Evolutionary conservation across 2,329 filamentous ascomycete species (phyloP).

Genomic region (Ceratocystis colombiana): DNA sequence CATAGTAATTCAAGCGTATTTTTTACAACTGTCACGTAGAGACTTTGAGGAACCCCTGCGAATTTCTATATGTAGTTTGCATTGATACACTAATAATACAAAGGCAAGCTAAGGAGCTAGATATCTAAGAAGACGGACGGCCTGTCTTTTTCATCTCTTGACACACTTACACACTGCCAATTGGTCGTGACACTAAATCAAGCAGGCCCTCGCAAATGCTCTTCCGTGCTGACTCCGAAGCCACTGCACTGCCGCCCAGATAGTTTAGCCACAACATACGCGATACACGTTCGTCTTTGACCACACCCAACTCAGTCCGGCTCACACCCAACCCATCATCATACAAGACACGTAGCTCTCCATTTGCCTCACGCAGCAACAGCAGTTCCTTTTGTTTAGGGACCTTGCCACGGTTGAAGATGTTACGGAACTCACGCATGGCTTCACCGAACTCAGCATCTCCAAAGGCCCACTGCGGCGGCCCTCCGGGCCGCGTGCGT

Average conservation of each 20-base stretch:
- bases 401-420: slow-evolving; percentile 74
- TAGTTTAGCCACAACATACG: slow-evolving; percentile 84
- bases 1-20: slow-evolving; percentile 17
- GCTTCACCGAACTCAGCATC: slow-evolving; percentile 68
- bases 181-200: slow-evolving; percentile 74
- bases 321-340: slow-evolving; percentile 42
- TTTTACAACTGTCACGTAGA: neutral
- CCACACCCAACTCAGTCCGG: slow-evolving; percentile 53
- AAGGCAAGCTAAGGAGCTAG: slow-evolving; percentile 42
- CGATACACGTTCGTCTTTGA: slow-evolving; percentile 70
- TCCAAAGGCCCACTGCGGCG: slow-evolving; percentile 44
- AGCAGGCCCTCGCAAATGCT: slow-evolving; percentile 82
- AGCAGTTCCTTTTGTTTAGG: slow-evolving; percentile 72
- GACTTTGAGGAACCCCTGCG: slow-evolving; percentile 23
- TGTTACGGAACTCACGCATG: slow-evolving; percentile 64
- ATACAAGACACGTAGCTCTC: slow-evolving; percentile 58
- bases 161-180: slow-evolving; percentile 59
- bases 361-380: slow-evolving; percentile 55
- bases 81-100: slow-evolving; percentile 31
- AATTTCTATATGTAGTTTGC: slow-evolving; percentile 26
- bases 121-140: neutral
- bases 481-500: slow-evolving; percentile 43
- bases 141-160: neutral
- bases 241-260: slow-evolving; percentile 74
- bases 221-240: slow-evolving; percentile 68